Percentiles rank a stretch among this genome's conserved stretches.
phyloP scores from a whole-genome alignment of 2,329 filamentous ascomycete genomes.

The Alternaria gaisen region DNA sequence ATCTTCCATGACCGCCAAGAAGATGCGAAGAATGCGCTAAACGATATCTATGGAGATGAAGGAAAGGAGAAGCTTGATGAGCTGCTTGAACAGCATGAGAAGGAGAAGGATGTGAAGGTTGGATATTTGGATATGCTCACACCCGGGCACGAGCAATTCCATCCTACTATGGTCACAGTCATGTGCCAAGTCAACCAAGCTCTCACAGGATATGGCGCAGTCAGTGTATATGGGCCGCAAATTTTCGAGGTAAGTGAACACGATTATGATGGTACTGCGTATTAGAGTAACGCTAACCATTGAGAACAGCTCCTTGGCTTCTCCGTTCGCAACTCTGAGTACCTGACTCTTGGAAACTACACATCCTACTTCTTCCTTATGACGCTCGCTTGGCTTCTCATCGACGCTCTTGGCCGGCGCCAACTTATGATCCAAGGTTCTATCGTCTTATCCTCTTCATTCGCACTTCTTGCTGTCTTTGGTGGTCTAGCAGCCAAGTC shows the following conservation, averaged over 20 bases:
- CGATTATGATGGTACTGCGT: neutral
- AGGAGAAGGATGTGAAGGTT: conserved; percentile 59
- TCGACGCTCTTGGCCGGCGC: conserved; percentile 65
- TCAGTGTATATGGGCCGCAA: conserved; percentile 70
- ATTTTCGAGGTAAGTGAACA: conserved; percentile 61
- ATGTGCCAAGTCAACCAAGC: conserved; percentile 72
- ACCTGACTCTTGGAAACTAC: conserved; percentile 68
- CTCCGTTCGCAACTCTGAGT: conserved; percentile 60
- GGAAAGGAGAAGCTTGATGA: conserved; percentile 61
- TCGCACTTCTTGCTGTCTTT: conserved; percentile 62
- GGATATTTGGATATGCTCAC: conserved; percentile 67
- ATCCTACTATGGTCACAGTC: conserved; percentile 67
- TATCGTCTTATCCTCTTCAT: conserved; percentile 58
- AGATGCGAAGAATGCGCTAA: conserved; percentile 61
- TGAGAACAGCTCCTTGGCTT: conserved; percentile 66
- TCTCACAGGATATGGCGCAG: conserved; percentile 66
- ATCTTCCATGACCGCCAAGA: conserved; percentile 61
- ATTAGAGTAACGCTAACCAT: conserved; percentile 56
- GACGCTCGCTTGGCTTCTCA: conserved; percentile 68
- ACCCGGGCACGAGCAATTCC: conserved; percentile 64
- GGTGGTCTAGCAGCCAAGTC: conserved; percentile 59
- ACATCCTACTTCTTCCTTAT: conserved; percentile 68
- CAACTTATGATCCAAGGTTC: conserved; percentile 64
- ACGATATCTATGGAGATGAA: conserved; percentile 61
- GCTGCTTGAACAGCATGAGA: conserved; percentile 60